Conservation (phyloP, 1,284 basidiomycete genomes). For the Tylopilus microsporus region DNA sequence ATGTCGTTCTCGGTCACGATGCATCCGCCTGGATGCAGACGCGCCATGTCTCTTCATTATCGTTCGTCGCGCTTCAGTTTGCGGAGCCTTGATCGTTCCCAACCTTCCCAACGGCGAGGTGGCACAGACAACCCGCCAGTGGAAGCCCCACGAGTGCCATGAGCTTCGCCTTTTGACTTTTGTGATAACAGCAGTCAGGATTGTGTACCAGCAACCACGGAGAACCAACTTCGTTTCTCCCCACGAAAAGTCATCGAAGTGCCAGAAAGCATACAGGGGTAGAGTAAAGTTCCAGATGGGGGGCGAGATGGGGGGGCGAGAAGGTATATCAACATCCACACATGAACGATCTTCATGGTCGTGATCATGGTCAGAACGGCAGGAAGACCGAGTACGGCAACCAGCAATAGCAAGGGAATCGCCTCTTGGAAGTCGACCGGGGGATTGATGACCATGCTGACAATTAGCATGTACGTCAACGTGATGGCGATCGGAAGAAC, state of each 20-base stretch:
- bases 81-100: constrained; percentile 92
- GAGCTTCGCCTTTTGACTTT: constrained; percentile 82
- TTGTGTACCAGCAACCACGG: constrained; percentile 1
- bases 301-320: constrained; percentile 51
- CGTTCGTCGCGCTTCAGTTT: constrained; percentile 89
- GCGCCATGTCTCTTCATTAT: constrained; percentile 74
- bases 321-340: constrained; percentile 98
- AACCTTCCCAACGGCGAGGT: constrained; percentile 96
- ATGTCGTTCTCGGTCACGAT: constrained; percentile 57
- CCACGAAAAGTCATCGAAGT: constrained; percentile 99
- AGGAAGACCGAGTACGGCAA: constrained; percentile 89
- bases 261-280: constrained; percentile 96
- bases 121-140: constrained; percentile 68
- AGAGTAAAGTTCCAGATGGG: constrained; percentile 96
- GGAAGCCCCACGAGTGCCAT: constrained; percentile 63
- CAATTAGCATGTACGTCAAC: constrained; percentile 86
- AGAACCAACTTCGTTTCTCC: constrained; percentile 83
- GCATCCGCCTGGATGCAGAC: constrained; percentile 65
- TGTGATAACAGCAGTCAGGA: constrained; percentile 41
- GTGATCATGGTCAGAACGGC: constrained; percentile 91
- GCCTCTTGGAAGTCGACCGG: constrained; percentile 86
- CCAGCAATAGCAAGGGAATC: constrained; percentile 88
- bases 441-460: constrained; percentile 76
- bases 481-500: constrained; percentile 93
- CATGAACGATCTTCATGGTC: constrained; percentile 90